Base-by-base conservation (phyloP, 768 basidiomycete species). In the Kondoa malvinella region DNA sequence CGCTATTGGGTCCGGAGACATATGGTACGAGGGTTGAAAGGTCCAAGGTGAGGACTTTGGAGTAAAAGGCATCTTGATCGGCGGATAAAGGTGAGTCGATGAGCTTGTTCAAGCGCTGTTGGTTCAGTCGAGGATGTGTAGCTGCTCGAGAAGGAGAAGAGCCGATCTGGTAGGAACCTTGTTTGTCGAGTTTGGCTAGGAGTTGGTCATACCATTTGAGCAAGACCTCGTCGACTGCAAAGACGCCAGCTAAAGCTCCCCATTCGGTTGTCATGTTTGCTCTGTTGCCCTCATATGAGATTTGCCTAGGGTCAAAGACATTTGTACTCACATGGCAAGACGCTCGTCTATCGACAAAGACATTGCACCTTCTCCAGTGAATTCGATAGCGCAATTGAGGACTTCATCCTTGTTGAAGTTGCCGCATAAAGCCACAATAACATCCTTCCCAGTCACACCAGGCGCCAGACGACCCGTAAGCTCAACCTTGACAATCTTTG, bases 231-330 rank as follows among this genome's bases (percentile, higher is more conserved):
- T 99, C 95, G 3, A 89, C 86, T 0, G 94, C 92, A 80, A 99
- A 97, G 4, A 95, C 85, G 33, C 95, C 95, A 4, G 84, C 92
- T 1, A 99, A 83, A 1, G 95, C 95, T 57, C 95, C 95, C 95
- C 95, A 99, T 77, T 99, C 95, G 32, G 95, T 97, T 3, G 95
- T 97, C 95, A 97, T 99, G 77, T 99, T 97, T 59, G 74, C 71
- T 62, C 61, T 63, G 30, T 8, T n/a, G n/a, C n/a, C n/a, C n/a
- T n/a, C n/a, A n/a, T n/a, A n/a, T n/a, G n/a, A n/a, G n/a, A n/a
- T n/a, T 25, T 56, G 16, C 56, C 25, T 16, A 16, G 16, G 25
- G 56, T 16, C 16, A 16, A 56, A n/a, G n/a, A n/a, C n/a, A n/a
- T n/a, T n/a, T n/a, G n/a, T n/a, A 29, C 61, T 63, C 30, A 63